phyloP scores from a whole-genome alignment of 805 yeast species.

The Scheffersomyces stipitis region DNA sequence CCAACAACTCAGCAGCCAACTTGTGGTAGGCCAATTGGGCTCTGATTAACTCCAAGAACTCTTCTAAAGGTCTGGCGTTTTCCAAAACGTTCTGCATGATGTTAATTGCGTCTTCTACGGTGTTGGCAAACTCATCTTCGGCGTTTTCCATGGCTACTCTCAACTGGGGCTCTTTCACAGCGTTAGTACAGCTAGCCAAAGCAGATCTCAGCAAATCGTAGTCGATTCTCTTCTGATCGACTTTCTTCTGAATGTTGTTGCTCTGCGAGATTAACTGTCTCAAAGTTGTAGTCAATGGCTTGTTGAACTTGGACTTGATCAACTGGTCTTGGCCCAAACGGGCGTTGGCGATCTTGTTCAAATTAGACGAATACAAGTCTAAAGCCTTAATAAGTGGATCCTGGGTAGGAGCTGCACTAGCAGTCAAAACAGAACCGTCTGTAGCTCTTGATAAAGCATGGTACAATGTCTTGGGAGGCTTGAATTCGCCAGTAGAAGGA shows the following conservation, averaged over 20 bases:
- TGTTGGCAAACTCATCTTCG: conserved; percentile 87
- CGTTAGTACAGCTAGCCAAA: conserved; percentile 40
- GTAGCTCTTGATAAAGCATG: conserved; percentile 82
- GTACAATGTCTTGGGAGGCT: conserved; percentile 76
- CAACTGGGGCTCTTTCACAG: conserved; percentile 64
- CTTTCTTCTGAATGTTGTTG: conserved; percentile 66
- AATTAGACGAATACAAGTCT: conserved; percentile 64
- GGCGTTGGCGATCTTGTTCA: conserved; percentile 77
- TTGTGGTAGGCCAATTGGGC: conserved; percentile 84
- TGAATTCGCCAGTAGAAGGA: conserved; percentile 40
- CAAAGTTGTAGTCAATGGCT: conserved; percentile 61
- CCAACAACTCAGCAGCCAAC: conserved; percentile 67
- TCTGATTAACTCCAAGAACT: conserved; percentile 63
- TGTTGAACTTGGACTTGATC: conserved; percentile 68
- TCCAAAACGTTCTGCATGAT: conserved; percentile 80
- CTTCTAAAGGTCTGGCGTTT: conserved; percentile 65
- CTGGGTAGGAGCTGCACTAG: conserved; percentile 38
- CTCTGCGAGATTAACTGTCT: conserved; percentile 62
- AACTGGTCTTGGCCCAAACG: conserved; percentile 79
- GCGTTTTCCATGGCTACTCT: conserved; percentile 77
- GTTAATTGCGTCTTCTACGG: conserved; percentile 83
- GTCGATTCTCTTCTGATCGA: conserved; percentile 72
- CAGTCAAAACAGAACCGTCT: conserved; percentile 46
- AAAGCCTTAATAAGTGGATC: conserved; percentile 62
- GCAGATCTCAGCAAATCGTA: conserved; percentile 73